Base-by-base conservation (phyloP, 345 rosid species). In the Laguncularia racemosa region DNA sequence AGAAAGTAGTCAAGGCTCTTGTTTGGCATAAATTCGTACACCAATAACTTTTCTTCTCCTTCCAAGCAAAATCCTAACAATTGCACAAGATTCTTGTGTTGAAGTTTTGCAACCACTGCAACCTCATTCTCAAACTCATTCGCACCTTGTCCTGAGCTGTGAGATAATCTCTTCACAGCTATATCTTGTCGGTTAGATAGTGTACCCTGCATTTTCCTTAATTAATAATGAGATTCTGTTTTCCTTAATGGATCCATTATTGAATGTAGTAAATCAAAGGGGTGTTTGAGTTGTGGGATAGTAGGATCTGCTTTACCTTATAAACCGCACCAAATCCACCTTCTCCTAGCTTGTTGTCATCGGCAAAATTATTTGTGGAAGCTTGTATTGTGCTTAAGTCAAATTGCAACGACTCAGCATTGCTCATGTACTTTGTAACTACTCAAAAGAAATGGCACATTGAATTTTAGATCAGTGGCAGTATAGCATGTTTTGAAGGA, bases 271-370 rank as follows among this genome's bases (percentile, higher is more conserved):
- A 33, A 33, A 33, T 33, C 40, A 33, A 1, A 12, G 16, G 40
- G 1, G 11, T 33, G 9, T 33, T 33, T 33, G 40, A 1, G 40
- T 33, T 23, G 20, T 16, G 46, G 20, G 13, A 17, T 15, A 43
- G 9, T 3, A n/a, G n/a, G 46, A 13, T 5, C 12, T 33, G 15
- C 20, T 20, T 10, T 71, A 83, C 89, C 86, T 73, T 73, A 71
- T 73, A 85, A 67, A 88, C 92, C 44, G 58, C 85, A 51, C 92
- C 85, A 59, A 82, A 84, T 56, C 91, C 96, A 26, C 96, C 96
- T 53, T 63, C 75, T 46, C 96, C 96, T 50, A 85, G 69, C 64
- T 78, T 78, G 56, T 83, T 81, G n/a, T 71, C 53, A 6, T 26
- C 60, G 14, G 93, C 74, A 62, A 88, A 85, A 45, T 72, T 65